Percentiles rank a stretch among this genome's conserved stretches.
phyloP scores from a whole-genome alignment of 306 rosid species.

The Vicia faba region DNA sequence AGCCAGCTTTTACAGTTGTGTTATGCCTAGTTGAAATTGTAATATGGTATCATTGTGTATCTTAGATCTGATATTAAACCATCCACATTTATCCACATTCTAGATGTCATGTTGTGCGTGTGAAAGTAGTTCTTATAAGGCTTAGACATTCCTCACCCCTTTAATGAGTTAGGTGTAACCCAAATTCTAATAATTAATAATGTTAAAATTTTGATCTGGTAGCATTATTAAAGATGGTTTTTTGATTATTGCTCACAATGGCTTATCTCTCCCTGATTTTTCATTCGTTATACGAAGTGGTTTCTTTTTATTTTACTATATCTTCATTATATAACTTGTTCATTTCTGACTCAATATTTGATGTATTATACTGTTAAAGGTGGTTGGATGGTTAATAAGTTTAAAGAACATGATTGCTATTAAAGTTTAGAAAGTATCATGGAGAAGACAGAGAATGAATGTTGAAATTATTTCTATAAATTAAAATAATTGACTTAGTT shows the following conservation, averaged over 20 bases:
- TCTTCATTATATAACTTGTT: conserved; percentile 4
- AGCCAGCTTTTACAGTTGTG: conserved; percentile 2
- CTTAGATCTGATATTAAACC: conserved; percentile 10
- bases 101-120: not conserved
- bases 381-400: not conserved
- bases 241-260: not conserved
- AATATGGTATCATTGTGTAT: not conserved
- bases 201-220: conserved; percentile 6
- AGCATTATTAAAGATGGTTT: not conserved
- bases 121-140: conserved; percentile 9
- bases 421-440: conserved; percentile 23
- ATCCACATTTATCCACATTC: not conserved
- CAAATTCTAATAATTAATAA: not conserved
- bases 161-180: conserved; percentile 6
- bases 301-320: conserved; percentile 16
- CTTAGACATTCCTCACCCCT: not conserved
- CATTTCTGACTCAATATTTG: not conserved
- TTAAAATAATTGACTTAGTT: conserved; percentile 18
- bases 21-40: not conserved
- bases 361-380: conserved; percentile 10
- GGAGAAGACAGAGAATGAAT: conserved; percentile 21
- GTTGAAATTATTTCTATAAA: conserved; percentile 7
- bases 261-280: conserved; percentile 5
- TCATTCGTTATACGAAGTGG: not conserved
- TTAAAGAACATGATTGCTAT: conserved; percentile 21